These are phyloP conservation scores for Echeveria elegans DNA, from an alignment of 164 flowering plant genomes.

Conservation along the genomic window DNA sequence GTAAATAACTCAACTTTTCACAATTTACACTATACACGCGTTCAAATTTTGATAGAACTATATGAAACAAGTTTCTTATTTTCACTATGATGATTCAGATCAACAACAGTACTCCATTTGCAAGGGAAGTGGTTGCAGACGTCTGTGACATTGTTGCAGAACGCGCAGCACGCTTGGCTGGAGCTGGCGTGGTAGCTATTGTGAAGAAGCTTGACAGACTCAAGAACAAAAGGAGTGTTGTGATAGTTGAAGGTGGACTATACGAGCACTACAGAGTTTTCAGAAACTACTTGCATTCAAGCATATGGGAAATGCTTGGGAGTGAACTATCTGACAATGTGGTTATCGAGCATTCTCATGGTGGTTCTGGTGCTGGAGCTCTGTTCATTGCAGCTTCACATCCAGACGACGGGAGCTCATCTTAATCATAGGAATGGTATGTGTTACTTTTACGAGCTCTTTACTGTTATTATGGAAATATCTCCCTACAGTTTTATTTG, in stretches of 20 bases:
- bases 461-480: neutral
- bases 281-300: slow-evolving; percentile 47
- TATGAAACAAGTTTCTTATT: neutral
- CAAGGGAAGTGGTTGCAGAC: slow-evolving; percentile 37
- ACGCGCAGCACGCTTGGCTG: slow-evolving; percentile 58
- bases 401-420: neutral
- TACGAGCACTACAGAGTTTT: slow-evolving; percentile 55
- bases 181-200: slow-evolving; percentile 54
- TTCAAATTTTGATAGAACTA: neutral
- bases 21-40: neutral
- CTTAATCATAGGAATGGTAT: slow-evolving; percentile 3
- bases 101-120: slow-evolving; percentile 25
- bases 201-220: slow-evolving; percentile 44
- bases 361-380: slow-evolving; percentile 51
- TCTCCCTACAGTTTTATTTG: neutral
- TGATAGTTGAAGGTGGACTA: slow-evolving; percentile 50
- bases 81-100: slow-evolving; percentile 22
- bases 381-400: slow-evolving; percentile 49
- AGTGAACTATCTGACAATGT: slow-evolving; percentile 34
- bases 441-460: neutral
- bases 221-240: slow-evolving; percentile 27
- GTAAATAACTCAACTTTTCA: slow-evolving; percentile 14
- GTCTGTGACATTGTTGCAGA: slow-evolving; percentile 54
- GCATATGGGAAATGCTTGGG: slow-evolving; percentile 65
- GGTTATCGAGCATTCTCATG: slow-evolving; percentile 40